Percentiles rank a stretch among this genome's conserved stretches.
Conservation (phyloP, 2,329 filamentous ascomycete genomes). For the Beauveria pseudobassiana region DNA sequence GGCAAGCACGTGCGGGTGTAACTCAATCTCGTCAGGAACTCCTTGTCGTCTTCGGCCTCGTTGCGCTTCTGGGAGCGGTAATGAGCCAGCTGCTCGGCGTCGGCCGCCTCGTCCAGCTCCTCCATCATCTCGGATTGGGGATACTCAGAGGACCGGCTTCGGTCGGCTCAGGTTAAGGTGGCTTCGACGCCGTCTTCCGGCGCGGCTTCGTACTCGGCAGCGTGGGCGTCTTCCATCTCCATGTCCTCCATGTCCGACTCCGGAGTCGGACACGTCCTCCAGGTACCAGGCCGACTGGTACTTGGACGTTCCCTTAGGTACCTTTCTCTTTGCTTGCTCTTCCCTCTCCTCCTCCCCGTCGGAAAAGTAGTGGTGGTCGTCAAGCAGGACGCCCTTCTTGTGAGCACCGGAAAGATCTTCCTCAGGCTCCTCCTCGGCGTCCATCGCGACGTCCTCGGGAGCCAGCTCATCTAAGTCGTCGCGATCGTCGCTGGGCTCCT, state of each 20-base stretch:
- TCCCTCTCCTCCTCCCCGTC: slow-evolving; percentile 61
- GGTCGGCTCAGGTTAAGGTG: slow-evolving; percentile 59
- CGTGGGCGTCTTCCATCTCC: slow-evolving; percentile 50
- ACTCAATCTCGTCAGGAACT: slow-evolving; percentile 95
- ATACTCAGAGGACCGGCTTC: slow-evolving; percentile 80
- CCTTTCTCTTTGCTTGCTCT: slow-evolving; percentile 38
- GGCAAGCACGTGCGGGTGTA: slow-evolving; percentile 80
- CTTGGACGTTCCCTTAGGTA: slow-evolving; percentile 85
- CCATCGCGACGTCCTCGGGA: slow-evolving; percentile 77
- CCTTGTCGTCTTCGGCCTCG: slow-evolving; percentile 81
- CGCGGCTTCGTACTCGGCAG: slow-evolving; percentile 51
- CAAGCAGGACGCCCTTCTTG: slow-evolving; percentile 83
- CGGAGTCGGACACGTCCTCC: slow-evolving; percentile 71
- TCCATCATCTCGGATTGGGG: slow-evolving; percentile 89
- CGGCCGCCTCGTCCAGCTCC: slow-evolving; percentile 74
- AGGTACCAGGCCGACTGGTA: slow-evolving; percentile 96
- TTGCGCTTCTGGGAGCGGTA: slow-evolving; percentile 72
- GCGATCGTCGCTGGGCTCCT: slow-evolving; percentile 66
- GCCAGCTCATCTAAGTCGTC: slow-evolving; percentile 80
- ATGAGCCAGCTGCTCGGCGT: slow-evolving; percentile 67
- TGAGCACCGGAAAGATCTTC: slow-evolving; percentile 33
- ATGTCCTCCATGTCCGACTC: slow-evolving; percentile 75
- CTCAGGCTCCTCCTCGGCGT: slow-evolving; percentile 49
- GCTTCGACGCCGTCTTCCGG: slow-evolving; percentile 79
- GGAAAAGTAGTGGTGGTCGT: slow-evolving; percentile 97